Conservation (phyloP, 352 stramenopile species). For the Globisporangium yorkense region DNA sequence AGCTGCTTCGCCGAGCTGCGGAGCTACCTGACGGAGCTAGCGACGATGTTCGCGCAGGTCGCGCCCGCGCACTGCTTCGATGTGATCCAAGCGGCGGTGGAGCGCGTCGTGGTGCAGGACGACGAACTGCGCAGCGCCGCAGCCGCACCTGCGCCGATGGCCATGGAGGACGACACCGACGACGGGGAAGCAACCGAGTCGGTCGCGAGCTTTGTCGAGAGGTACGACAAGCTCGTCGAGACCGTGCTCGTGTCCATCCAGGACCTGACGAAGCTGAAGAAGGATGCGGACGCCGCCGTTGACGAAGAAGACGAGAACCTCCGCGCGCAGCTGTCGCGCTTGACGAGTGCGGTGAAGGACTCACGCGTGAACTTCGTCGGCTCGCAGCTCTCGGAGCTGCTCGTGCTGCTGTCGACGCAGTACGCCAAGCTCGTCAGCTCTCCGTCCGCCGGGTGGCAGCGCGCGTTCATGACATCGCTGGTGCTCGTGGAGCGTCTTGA, state of each 20-base stretch:
- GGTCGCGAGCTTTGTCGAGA: constrained; percentile 33
- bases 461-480: constrained; percentile 37
- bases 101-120: constrained; percentile 25
- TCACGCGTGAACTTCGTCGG: constrained; percentile 68
- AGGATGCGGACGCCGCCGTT: constrained; percentile 15
- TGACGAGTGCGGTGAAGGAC: constrained; percentile 58
- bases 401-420: constrained; percentile 45
- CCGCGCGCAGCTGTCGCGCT: constrained; percentile 38
- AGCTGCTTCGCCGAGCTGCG: constrained; percentile 30
- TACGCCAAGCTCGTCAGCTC: constrained; percentile 31
- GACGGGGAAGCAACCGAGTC: constrained; percentile 16
- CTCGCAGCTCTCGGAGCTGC: constrained; percentile 38
- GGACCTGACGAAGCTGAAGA: constrained; percentile 58
- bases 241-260: constrained; percentile 78
- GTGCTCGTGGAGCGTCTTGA: constrained; percentile 54
- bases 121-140: constrained; percentile 20
- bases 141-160: not conserved
- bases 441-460: constrained; percentile 20
- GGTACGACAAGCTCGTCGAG: constrained; percentile 69
- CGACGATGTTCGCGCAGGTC: constrained; percentile 20
- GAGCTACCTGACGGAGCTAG: constrained; percentile 18
- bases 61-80: constrained; percentile 29
- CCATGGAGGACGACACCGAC: constrained; percentile 19
- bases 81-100: constrained; percentile 22
- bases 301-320: constrained; percentile 23